Evolutionary conservation across 176 grass and related monocot species (phyloP).

Genomic region (Melocanna baccifera): DNA sequence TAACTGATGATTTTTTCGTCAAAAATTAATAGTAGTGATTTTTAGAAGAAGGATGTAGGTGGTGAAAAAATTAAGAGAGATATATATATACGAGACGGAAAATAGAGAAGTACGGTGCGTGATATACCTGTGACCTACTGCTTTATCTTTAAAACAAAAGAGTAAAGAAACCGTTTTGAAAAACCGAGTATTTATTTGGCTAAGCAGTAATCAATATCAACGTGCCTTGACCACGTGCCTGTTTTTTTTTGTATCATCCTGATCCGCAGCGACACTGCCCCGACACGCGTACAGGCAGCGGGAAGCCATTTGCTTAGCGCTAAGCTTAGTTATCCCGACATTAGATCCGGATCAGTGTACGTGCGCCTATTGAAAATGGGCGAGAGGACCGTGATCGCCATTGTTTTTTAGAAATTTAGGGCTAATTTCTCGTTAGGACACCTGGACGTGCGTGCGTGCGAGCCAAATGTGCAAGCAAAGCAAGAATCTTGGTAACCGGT

Average conservation of each 20-base stretch:
- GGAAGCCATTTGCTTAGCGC: neutral
- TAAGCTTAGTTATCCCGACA: constrained; percentile 19
- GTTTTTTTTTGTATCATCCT: neutral
- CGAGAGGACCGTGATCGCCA: neutral
- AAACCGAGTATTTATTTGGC: no score
- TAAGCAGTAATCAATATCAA: no score
- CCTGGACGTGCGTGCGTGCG: constrained; percentile 13
- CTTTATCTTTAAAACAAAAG: rapidly evolving
- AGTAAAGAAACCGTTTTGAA: no score
- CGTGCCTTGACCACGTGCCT: neutral
- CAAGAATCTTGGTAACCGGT: neutral
- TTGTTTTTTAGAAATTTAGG: neutral
- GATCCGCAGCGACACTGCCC: constrained; percentile 2
- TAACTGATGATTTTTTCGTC: no score
- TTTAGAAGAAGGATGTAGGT: no score
- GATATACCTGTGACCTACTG: no score
- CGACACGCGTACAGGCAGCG: neutral
- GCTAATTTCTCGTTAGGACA: neutral
- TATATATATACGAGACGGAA: no score
- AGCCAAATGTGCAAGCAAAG: constrained; percentile 14
- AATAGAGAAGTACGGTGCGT: no score
- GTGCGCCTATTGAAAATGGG: constrained; percentile 21
- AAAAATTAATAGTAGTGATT: no score
- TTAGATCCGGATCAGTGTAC: constrained; percentile 33
- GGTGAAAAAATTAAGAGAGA: no score